Conservation (phyloP, 1,284 basidiomycete species). For the Tilletia indica region DNA sequence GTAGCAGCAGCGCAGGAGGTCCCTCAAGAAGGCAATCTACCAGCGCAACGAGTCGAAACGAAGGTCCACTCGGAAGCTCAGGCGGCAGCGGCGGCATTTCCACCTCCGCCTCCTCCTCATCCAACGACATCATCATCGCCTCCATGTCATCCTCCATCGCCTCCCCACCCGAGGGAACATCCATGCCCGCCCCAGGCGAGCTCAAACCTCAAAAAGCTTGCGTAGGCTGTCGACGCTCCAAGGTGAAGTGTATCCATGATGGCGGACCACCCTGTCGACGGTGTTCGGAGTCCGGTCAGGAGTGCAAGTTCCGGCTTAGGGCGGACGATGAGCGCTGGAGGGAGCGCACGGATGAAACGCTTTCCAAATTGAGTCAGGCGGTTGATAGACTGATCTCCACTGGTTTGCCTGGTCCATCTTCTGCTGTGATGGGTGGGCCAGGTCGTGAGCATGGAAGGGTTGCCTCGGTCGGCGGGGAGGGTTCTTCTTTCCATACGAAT, state of each 20-base stretch:
- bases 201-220: constrained; percentile 48
- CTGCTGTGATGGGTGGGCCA: background rate
- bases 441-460: no score
- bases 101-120: background rate
- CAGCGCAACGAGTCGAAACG: no score
- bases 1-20: background rate
- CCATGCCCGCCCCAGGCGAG: constrained; percentile 17
- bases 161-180: background rate
- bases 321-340: constrained; percentile 43
- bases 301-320: constrained; percentile 49
- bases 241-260: constrained; percentile 45
- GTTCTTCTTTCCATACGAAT: background rate
- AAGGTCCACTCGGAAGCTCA: background rate
- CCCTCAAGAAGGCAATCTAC: background rate
- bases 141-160: background rate
- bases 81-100: background rate
- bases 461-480: no score
- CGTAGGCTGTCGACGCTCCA: constrained; percentile 38
- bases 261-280: constrained; percentile 44
- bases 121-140: background rate
- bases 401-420: no score
- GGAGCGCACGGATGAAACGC: constrained; percentile 42
- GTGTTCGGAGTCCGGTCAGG: constrained; percentile 36
- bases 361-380: constrained; percentile 31
- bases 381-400: constrained; percentile 35